phyloP scores from a whole-genome alignment of 768 basidiomycete genomes.

The Trametes gibbosa region DNA sequence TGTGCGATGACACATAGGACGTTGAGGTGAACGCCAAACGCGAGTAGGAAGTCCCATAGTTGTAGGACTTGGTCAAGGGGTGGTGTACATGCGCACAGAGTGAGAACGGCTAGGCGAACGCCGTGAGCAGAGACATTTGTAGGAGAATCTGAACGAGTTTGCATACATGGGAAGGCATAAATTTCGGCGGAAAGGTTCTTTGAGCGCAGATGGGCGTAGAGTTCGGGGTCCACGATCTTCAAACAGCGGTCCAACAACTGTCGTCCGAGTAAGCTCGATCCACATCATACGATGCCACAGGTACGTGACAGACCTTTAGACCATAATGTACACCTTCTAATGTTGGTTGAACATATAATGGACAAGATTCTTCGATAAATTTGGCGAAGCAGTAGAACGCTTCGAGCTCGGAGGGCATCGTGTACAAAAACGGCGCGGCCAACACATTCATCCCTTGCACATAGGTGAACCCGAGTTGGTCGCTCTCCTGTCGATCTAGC shows the following conservation, averaged over 20 bases:
- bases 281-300: too few relatives aligned
- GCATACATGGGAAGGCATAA: conserved; percentile 95
- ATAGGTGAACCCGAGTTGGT: conserved; percentile 89
- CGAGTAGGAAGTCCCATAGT: conserved; percentile 96
- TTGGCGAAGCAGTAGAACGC: conserved; percentile 96
- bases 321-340: conserved; percentile 95
- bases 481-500: conserved; percentile 70
- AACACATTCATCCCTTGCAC: conserved; percentile 99
- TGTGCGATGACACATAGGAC: conserved; percentile 97
- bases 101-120: conserved; percentile 70
- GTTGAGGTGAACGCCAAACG: conserved; percentile 95
- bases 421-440: conserved; percentile 95
- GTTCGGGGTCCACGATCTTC: conserved; percentile 84
- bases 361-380: conserved; percentile 94
- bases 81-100: conserved; percentile 94
- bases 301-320: conserved; percentile 62
- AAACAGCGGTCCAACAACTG: conserved; percentile 93
- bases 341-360: conserved; percentile 95
- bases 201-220: conserved; percentile 76
- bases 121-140: neutral
- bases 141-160: neutral
- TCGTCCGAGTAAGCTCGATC: neutral
- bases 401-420: conserved; percentile 96
- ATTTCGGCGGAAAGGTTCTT: conserved; percentile 95
- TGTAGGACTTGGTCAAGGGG: conserved; percentile 92